Evolutionary conservation across 345 rosid species (phyloP).

Genomic region (Eucalyptus sp.): DNA sequence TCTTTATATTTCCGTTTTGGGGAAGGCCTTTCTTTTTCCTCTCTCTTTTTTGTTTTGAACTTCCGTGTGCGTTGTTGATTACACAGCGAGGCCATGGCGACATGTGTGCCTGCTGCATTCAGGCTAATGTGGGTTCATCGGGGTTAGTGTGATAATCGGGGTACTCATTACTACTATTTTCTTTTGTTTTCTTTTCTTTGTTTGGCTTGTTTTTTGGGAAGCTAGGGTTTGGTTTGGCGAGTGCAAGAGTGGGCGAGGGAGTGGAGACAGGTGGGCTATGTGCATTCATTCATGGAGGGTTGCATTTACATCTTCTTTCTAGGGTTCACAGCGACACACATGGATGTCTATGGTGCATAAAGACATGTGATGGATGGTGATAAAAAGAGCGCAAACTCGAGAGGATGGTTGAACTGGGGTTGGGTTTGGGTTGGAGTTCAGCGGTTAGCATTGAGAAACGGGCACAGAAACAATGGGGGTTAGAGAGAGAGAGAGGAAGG

Average conservation of each 20-base stretch:
- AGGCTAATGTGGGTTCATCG: neutral
- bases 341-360: neutral
- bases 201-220: neutral
- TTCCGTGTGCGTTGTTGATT: slow-evolving; percentile 8
- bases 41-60: neutral
- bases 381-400: neutral
- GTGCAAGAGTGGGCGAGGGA: neutral
- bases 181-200: neutral
- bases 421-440: neutral
- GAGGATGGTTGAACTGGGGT: slow-evolving; percentile 6
- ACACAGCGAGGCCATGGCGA: slow-evolving; percentile 9
- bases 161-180: neutral
- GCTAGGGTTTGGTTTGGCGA: slow-evolving; percentile 9
- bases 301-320: neutral
- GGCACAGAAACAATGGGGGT: neutral
- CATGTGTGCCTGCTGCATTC: slow-evolving; percentile 60
- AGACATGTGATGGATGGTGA: neutral
- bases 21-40: neutral
- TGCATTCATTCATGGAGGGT: slow-evolving; percentile 13
- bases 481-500: neutral
- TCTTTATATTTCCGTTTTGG: neutral
- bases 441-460: slow-evolving; percentile 3
- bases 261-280: slow-evolving; percentile 21
- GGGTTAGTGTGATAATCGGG: neutral
- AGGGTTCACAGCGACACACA: neutral